Conservation (phyloP, 768 basidiomycete genomes). For the Peribolospora kevripleyi region DNA sequence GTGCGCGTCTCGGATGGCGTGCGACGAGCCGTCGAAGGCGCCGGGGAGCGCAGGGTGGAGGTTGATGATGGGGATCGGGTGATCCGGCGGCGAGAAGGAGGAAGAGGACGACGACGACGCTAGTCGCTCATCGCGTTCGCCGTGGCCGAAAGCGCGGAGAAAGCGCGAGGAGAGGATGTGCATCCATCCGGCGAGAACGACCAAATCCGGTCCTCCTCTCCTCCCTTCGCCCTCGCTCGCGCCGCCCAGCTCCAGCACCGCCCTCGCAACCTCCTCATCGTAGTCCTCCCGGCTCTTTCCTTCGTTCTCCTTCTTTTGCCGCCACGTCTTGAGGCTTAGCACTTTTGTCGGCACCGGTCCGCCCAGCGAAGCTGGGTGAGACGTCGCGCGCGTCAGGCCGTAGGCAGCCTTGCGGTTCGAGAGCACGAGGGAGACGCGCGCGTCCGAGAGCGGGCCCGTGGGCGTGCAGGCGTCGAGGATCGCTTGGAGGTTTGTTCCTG, state of each 20-base stretch:
- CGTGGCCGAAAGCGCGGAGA: slow-evolving; percentile 30
- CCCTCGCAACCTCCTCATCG: slow-evolving; percentile 51
- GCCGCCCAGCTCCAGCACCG: slow-evolving; percentile 29
- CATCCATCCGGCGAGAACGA: slow-evolving; percentile 98
- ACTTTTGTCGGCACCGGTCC: slow-evolving; percentile 62
- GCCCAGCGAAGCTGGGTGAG: slow-evolving; percentile 22
- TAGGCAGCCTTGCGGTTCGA: slow-evolving; percentile 81
- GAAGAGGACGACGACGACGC: not conserved
- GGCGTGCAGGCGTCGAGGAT: slow-evolving; percentile 52
- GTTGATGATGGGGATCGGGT: slow-evolving; percentile 68
- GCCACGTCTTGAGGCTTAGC: slow-evolving; percentile 62
- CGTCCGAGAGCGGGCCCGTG: slow-evolving; percentile 44
- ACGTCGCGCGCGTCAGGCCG: slow-evolving; percentile 55
- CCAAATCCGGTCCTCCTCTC: slow-evolving; percentile 38
- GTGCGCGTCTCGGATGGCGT: slow-evolving; percentile 67
- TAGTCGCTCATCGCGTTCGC: slow-evolving; percentile 11
- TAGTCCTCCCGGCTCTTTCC: slow-evolving; percentile 55
- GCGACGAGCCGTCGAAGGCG: slow-evolving; percentile 70
- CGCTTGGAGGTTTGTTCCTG: slow-evolving; percentile 90
- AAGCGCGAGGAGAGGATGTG: slow-evolving; percentile 71
- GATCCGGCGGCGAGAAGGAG: not conserved
- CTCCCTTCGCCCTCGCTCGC: not conserved
- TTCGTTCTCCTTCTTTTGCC: slow-evolving; percentile 14
- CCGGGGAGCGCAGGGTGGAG: slow-evolving; percentile 88
- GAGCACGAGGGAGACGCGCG: slow-evolving; percentile 52